These are phyloP conservation scores for Fragaria ananassa DNA, from an alignment of 306 rosid species.

Conservation along the genomic window DNA sequence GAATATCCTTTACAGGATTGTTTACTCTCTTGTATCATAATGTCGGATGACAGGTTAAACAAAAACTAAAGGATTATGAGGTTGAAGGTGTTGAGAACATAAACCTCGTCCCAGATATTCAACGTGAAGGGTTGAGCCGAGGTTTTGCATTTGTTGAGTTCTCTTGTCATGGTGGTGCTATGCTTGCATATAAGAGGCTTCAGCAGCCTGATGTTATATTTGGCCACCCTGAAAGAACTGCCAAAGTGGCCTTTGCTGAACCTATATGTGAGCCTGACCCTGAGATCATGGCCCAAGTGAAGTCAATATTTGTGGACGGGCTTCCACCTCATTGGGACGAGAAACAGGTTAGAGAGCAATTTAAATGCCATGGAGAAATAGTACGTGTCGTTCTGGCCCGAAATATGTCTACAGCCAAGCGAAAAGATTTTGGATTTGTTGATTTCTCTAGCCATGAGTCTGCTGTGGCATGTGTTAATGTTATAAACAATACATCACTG, in stretches of 20 bases:
- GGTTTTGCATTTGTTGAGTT: constrained; percentile 84
- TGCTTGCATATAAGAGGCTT: constrained; percentile 83
- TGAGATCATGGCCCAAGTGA: constrained; percentile 75
- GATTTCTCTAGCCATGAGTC: constrained; percentile 81
- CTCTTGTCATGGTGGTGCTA: constrained; percentile 68
- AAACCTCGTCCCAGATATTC: constrained; percentile 64
- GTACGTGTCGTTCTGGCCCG: constrained; percentile 55
- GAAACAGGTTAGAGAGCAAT: constrained; percentile 44
- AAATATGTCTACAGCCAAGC: constrained; percentile 67
- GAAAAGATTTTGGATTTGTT: constrained; percentile 85
- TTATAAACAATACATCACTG: constrained; percentile 51
- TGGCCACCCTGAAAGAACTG: constrained; percentile 82
- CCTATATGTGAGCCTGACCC: constrained; percentile 67
- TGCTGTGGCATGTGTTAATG: constrained; percentile 62
- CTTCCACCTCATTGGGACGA: constrained; percentile 78
- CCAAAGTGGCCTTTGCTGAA: constrained; percentile 86
- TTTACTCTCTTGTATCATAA: constrained; percentile 23
- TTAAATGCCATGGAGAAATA: constrained; percentile 65
- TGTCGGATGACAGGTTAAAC: constrained; percentile 53
- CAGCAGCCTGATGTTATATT: constrained; percentile 77
- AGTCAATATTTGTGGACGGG: constrained; percentile 73
- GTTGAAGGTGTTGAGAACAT: constrained; percentile 69
- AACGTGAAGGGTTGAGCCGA: constrained; percentile 60
- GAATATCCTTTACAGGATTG: constrained; percentile 13
- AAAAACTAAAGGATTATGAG: constrained; percentile 69